Conservation (phyloP, 176 grass and related monocot species). For the Juncus effusus region DNA sequence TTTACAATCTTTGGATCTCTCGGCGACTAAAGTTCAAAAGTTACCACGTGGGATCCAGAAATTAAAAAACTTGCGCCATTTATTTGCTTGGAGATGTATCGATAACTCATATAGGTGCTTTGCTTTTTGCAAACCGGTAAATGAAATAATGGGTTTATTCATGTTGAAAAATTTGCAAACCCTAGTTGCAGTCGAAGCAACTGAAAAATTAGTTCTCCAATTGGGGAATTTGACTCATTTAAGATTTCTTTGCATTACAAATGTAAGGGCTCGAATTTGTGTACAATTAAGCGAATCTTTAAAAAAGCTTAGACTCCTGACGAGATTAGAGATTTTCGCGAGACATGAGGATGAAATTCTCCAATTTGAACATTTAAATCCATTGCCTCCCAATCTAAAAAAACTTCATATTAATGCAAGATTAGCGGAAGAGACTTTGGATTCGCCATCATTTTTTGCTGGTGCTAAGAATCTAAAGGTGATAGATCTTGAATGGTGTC, state of each 20-base stretch:
- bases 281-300: background rate
- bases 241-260: background rate
- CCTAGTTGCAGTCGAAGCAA: conserved; percentile 16
- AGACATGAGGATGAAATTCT: background rate
- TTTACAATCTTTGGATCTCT: conserved; percentile 10
- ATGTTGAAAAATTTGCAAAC: conserved; percentile 17
- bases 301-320: conserved; percentile 2
- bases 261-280: background rate
- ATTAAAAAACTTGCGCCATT: conserved; percentile 10
- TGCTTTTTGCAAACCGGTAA: background rate
- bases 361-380: background rate
- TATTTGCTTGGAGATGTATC: background rate
- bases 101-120: background rate
- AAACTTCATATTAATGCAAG: conserved; percentile 10
- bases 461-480: background rate
- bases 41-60: background rate
- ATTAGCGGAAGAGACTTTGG: background rate
- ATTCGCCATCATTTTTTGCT: background rate
- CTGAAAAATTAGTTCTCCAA: background rate
- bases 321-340: conserved; percentile 6
- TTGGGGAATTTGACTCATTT: conserved; percentile 4
- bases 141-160: background rate
- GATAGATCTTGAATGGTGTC: background rate
- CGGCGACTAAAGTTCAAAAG: background rate
- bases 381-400: conserved; percentile 1